phyloP scores from a whole-genome alignment of 805 yeast genomes.

The Candida oleophila region DNA sequence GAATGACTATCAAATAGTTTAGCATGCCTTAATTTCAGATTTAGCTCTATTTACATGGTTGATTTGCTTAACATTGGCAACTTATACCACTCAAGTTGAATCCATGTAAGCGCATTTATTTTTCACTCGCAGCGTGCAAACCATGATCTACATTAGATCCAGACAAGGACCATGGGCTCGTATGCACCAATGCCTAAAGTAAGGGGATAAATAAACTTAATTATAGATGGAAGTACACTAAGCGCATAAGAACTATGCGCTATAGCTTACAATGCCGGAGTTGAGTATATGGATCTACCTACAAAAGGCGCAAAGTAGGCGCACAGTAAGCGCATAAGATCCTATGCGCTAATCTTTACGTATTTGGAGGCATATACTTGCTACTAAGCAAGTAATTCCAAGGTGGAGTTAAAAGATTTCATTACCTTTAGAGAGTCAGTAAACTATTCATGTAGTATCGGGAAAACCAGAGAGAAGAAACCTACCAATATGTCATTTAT shows the following conservation, averaged over 20 bases:
- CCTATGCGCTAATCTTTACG: not conserved
- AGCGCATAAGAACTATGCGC: too few relatives aligned
- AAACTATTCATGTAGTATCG: too few relatives aligned
- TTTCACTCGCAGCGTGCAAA: not conserved
- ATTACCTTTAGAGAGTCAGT: too few relatives aligned
- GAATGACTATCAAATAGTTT: not conserved
- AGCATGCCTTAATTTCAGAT: not conserved
- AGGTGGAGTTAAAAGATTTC: too few relatives aligned
- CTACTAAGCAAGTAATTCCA: too few relatives aligned
- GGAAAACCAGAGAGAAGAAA: not conserved
- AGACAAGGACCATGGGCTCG: too few relatives aligned
- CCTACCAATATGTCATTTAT: slow-evolving; percentile 14
- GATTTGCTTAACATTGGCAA: not conserved
- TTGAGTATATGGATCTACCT: too few relatives aligned
- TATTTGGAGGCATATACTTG: not conserved
- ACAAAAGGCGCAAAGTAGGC: not conserved
- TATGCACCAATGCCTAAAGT: too few relatives aligned
- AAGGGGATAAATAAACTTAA: too few relatives aligned
- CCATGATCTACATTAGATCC: too few relatives aligned
- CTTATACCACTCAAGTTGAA: slow-evolving; percentile 3
- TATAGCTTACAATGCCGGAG: too few relatives aligned
- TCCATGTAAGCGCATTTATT: slow-evolving; percentile 4
- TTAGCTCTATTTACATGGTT: not conserved
- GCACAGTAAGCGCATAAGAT: not conserved
- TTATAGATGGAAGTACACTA: too few relatives aligned